Conservation (phyloP, 306 rosid species). For the Ceratonia siliqua region DNA sequence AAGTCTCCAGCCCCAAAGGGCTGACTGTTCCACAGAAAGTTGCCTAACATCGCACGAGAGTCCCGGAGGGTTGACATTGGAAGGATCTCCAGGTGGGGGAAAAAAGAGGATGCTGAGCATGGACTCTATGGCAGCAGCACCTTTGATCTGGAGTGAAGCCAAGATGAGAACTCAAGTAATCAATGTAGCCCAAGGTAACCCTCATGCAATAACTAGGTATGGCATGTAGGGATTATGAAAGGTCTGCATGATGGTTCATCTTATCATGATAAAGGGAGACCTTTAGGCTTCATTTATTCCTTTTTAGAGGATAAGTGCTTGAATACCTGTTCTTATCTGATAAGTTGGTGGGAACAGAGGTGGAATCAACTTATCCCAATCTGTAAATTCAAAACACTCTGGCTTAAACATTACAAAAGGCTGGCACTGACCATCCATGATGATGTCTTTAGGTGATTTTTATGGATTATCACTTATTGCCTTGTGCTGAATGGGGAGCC, state of each 20-base stretch:
- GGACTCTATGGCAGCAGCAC: conserved; percentile 56
- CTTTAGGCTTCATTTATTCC: conserved; percentile 38
- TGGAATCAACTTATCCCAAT: conserved; percentile 42
- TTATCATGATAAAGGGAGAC: conserved; percentile 26
- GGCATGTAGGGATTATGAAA: conserved; percentile 62
- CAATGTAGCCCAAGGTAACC: conserved; percentile 60
- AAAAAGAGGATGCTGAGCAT: conserved; percentile 60
- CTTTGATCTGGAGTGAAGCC: conserved; percentile 79
- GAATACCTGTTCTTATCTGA: conserved; percentile 34
- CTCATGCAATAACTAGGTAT: conserved; percentile 61
- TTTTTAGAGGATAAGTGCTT: conserved; percentile 31
- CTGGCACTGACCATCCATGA: conserved; percentile 30
- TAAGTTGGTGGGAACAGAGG: conserved; percentile 43
- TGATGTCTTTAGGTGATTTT: conserved; percentile 23
- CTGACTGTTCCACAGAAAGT: conserved; percentile 96
- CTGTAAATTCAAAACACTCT: conserved; percentile 55
- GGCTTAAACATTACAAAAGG: conserved; percentile 37
- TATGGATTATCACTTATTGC: conserved; percentile 31
- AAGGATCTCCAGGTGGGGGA: conserved; percentile 69
- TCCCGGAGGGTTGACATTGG: conserved; percentile 71
- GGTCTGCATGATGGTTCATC: conserved; percentile 36
- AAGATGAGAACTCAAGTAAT: conserved; percentile 71
- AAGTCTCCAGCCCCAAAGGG: conserved; percentile 58
- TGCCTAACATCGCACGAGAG: conserved; percentile 92
- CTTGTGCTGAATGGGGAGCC: conserved; percentile 26